Evolutionary conservation across 2,329 filamentous ascomycete species (phyloP).

Genomic region (Colletotrichum sp.): DNA sequence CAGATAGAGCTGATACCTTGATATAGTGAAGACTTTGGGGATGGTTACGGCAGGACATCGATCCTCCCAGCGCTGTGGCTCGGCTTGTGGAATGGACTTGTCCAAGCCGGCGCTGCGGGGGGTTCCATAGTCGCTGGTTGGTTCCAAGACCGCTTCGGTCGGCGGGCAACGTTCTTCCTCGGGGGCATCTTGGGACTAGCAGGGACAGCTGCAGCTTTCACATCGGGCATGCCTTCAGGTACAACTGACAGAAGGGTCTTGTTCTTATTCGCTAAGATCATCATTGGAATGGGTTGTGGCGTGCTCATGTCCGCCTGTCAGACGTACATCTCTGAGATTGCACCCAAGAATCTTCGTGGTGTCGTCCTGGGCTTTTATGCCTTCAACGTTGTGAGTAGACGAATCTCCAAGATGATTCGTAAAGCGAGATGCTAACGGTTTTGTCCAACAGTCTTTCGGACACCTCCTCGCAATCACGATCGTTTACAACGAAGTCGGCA

Average conservation of each 20-base stretch:
- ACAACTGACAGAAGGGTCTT: neutral
- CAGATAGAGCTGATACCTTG: neutral
- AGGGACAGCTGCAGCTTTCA: neutral
- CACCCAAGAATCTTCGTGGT: neutral
- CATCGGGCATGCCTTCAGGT: neutral
- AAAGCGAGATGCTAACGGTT: no score
- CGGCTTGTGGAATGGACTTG: neutral
- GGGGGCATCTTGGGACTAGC: neutral
- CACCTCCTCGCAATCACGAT: neutral
- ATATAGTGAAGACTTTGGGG: neutral
- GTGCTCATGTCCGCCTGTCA: neutral
- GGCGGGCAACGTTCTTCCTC: neutral
- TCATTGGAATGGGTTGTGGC: neutral
- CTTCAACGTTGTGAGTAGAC: neutral
- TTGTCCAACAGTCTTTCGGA: neutral
- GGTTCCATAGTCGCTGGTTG: neutral
- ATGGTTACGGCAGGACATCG: neutral
- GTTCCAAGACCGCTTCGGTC: neutral
- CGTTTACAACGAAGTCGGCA: neutral
- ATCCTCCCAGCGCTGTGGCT: neutral
- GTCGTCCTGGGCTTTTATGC: neutral
- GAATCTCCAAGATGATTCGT: neutral
- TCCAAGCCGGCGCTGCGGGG: neutral
- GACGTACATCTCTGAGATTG: conserved; percentile 1
- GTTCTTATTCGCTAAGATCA: neutral